A percentile compares a stretch with the other conserved stretches of the same genome.
Evolutionary conservation across 345 rosid genomes (phyloP).

Genomic region (Limnanthes douglasii): DNA sequence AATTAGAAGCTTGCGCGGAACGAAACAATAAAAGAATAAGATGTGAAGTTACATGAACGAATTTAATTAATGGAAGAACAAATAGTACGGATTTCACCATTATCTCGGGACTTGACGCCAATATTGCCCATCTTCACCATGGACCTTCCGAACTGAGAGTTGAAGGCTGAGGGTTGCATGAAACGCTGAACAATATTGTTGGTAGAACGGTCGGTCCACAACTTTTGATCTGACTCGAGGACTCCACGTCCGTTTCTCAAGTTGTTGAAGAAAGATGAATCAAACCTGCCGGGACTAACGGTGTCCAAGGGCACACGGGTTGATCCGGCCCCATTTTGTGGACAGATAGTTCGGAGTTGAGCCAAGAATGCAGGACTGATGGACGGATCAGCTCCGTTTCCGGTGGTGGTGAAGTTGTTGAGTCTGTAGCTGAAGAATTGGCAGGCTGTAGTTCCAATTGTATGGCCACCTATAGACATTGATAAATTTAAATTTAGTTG

Average conservation of each 20-base stretch:
- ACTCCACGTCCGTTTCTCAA: constrained; percentile 10
- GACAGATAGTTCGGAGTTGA: constrained; percentile 8
- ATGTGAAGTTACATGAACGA: no score
- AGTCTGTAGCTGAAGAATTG: constrained; percentile 24
- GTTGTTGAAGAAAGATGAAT: constrained; percentile 11
- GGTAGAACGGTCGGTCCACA: constrained; percentile 10
- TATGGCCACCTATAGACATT: constrained; percentile 30
- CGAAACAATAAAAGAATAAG: no score
- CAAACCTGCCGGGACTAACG: constrained; percentile 8
- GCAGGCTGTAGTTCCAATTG: constrained; percentile 41
- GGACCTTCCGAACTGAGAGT: constrained; percentile 34
- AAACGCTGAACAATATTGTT: constrained; percentile 2
- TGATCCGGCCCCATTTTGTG: constrained; percentile 2
- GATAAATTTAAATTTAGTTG: background rate
- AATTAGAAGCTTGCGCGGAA: no score
- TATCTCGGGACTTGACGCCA: constrained; percentile 24
- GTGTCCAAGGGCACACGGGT: constrained; percentile 12
- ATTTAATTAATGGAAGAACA: constrained; percentile 32
- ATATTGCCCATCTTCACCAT: constrained; percentile 60
- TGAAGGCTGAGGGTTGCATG: constrained; percentile 16
- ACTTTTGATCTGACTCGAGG: constrained; percentile 11
- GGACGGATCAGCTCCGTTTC: no score
- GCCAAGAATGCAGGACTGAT: constrained; percentile 5
- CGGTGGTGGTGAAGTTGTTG: constrained; percentile 38
- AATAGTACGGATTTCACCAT: constrained; percentile 36